Evolutionary conservation across 345 rosid genomes (phyloP), one percentile per base, ranked within the genome.

Genomic region (Melastoma malabathricum): DNA sequence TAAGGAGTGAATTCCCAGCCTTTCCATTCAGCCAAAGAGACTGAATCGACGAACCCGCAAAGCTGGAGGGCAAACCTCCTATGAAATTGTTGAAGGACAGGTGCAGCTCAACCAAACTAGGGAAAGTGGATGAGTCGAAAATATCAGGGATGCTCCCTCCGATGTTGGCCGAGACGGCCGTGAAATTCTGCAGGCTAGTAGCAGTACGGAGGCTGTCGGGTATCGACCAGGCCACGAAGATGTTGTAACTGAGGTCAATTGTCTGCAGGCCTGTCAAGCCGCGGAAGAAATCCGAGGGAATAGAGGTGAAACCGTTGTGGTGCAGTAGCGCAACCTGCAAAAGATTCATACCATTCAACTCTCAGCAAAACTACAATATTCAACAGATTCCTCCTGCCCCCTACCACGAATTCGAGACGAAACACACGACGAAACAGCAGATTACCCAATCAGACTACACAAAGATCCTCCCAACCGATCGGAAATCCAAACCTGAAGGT

Each of bases 241-340:
- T 71, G 46, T 84, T 87, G 23, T 68, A 29, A 63, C 75, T 79
- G 2, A 87, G 56, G 52, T 22, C 59, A 46, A 67, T 69, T 3
- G 18, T n/a, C 15, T 56, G 60, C 51, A 87, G 54, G 2, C 81
- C 62, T n/a, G 47, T 59, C 73, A 87, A 47, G 0, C 83, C 82
- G 0, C 55, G 1, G 74, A 92, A 84, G 67, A 92, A 86, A 60
- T 77, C 81, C 0, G 67, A 1, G 0, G 86, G 88, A 0, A 80
- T 31, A 0, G 82, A 73, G 13, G 67, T 23, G 54, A 87, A 84
- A 10, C 34, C 53, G 62, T 87, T 87, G 58, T 18, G 1, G 59
- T 71, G 67, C 0, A 73, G 54, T 10, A 62, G 15, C 46, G 72
- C 17, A n/a, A 46, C 52, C 50, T 48, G 13, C 15, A 54, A 22